Conservation (phyloP, 202 grass and related monocot genomes). For the Setaria italica region DNA sequence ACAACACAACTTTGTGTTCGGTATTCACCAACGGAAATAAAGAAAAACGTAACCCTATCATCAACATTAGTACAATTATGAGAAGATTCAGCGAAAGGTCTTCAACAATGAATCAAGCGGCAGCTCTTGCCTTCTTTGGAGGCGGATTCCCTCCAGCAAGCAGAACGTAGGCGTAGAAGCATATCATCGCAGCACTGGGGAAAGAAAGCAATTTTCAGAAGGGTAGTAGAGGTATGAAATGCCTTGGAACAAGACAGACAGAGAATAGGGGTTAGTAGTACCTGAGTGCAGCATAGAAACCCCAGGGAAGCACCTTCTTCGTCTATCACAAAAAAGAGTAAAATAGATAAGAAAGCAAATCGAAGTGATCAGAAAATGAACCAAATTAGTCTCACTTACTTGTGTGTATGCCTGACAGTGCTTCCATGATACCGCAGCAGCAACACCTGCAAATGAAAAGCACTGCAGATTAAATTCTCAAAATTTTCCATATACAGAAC, state of each 20-base stretch:
- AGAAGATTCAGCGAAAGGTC: not conserved
- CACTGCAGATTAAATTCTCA: conserved; percentile 10
- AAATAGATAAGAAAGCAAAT: conserved; percentile 35
- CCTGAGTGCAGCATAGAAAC: conserved; percentile 71
- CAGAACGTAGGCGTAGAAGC: conserved; percentile 84
- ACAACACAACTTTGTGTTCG: conserved; percentile 17
- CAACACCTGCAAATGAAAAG: conserved; percentile 51
- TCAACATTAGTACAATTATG: conserved; percentile 36
- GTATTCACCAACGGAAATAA: not conserved
- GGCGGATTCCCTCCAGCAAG: conserved; percentile 84
- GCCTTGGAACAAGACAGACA: not conserved
- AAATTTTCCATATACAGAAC: not conserved
- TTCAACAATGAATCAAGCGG: conserved; percentile 31
- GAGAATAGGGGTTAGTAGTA: conserved; percentile 36
- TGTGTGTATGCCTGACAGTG: conserved; percentile 46
- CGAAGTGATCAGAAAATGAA: conserved; percentile 31
- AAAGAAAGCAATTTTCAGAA: conserved; percentile 34
- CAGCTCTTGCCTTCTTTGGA: conserved; percentile 59
- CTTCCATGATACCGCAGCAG: conserved; percentile 58
- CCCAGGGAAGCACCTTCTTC: conserved; percentile 80
- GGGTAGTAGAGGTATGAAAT: conserved; percentile 6
- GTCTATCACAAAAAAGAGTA: conserved; percentile 53
- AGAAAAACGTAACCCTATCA: not conserved
- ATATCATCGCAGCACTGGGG: conserved; percentile 73
- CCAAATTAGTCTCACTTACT: conserved; percentile 41